Base-by-base conservation (phyloP, 768 basidiomycete species). In the Pleurotus tuoliensis region DNA sequence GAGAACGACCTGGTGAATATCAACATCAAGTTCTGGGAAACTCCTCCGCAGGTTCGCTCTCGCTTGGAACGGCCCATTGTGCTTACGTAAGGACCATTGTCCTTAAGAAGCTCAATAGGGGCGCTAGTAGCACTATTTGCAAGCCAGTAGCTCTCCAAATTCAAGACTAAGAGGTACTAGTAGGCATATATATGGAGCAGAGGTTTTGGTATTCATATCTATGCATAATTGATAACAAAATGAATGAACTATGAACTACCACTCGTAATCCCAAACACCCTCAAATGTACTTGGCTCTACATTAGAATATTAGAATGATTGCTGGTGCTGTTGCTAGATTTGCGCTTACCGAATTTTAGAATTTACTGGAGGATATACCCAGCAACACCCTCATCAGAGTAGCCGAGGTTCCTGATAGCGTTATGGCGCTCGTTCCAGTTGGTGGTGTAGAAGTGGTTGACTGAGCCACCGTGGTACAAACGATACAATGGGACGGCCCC, bases 371-470 rank as follows among this genome's bases (percentile, higher is more conserved):
- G 47, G 20, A 57, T 47, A 13, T 44, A 61, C 16, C 58, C 55
- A 20, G 55, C 56, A 27, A 59, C 45, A 5, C 58, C 61, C 45
- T 56, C 39, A 13, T 51, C n/a, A 16, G 47, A 7, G 46, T 59
- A 62, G 11, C 58, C 56, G 12, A 39, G 18, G 15, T 15, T 16
- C 30, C 8, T 11, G 13, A 60, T 52, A 16, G 59, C 59, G 30
- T 53, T 54, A 7, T 39, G 48, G 24, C 25, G 34, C 20, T 62
- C 61, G 16, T 30, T 25, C 22, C 34, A 40, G 16, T 30, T 38
- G 8, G 51, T 49, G 22, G 61, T 55, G 47, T 57, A 59, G 48
- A 59, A 55, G n/a, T 51, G 46, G 30, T 59, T 30, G 5, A n/a
- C 37, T 8, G 3, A 25, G 18, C 30, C 40, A 30, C 22, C 16